Base-by-base conservation (phyloP, 1,284 basidiomycete genomes). In the Cronartium ribicola region DNA sequence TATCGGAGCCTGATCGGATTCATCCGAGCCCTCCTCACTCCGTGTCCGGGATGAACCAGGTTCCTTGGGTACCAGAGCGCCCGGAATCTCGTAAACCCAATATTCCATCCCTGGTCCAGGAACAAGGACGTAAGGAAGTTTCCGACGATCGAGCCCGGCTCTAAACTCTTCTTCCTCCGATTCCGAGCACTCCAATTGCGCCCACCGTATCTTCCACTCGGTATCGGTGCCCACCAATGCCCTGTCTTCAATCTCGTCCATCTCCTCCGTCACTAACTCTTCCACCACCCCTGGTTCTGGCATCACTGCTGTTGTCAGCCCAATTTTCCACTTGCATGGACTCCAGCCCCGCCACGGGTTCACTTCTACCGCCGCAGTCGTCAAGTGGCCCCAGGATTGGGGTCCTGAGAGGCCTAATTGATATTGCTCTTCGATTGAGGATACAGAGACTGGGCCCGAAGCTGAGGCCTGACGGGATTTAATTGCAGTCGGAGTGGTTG, bases 191-290 rank as follows among this genome's bases (percentile, higher is more conserved):
- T 5, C 17, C 20, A 71, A 8, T 57, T 63, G 61, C 17, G 61
- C 68, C 68, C 68, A 71, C 17, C 51, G 41, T 39, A 71, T 71
- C 41, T 71, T 62, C 68, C 68, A 71, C 57, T 71, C 61, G n/a
- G 48, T 20, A 37, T 70, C 60, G 36, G 63, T 63, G 6, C 43
- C 14, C 5, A 59, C 55, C 5, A 29, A 29, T 55, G 51, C n/a
- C 29, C 51, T n/a, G 51, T 55, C 51, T n/a, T 55, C 51, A 2
- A 55, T 29, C 29, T 55, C 51, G 51, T 55, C 51, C 51, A 55
- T 55, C 29, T 55, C 51, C 29, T 55, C 51, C 29, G 43, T 17
- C 36, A 62, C 59, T 22, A n/a, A n/a, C 48, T 14, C 22, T 5
- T 22, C 62, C 20, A 17, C 7, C n/a, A 17, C 2, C 17, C 40